Evolutionary conservation across 1,284 basidiomycete species (phyloP).

Genomic region (Ustanciosporium gigantosporum): DNA sequence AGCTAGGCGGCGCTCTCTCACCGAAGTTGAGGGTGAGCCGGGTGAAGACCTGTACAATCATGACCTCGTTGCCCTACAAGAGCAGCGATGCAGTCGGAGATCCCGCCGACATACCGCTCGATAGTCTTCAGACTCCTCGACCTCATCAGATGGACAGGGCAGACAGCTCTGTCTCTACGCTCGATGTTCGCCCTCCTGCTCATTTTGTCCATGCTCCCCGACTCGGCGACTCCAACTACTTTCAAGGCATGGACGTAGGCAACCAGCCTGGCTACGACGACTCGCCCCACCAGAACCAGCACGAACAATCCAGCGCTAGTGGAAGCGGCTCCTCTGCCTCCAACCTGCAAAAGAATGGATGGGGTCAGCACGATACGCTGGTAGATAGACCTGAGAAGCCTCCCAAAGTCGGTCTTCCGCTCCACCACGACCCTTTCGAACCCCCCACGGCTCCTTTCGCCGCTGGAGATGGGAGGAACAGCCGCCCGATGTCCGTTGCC

Average conservation of each 20-base stretch:
- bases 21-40: too few species aligned
- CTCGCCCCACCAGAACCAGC: not conserved
- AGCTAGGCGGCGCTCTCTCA: too few species aligned
- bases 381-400: slow-evolving; percentile 23
- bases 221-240: slow-evolving; percentile 32
- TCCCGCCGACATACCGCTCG: slow-evolving; percentile 37
- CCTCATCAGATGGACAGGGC: not conserved
- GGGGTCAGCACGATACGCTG: slow-evolving; percentile 28
- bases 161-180: slow-evolving; percentile 6
- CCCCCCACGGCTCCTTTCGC: slow-evolving; percentile 36
- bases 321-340: slow-evolving; percentile 9
- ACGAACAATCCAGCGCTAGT: slow-evolving; percentile 18
- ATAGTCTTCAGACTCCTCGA: slow-evolving; percentile 20
- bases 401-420: slow-evolving; percentile 17
- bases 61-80: slow-evolving; percentile 46
- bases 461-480: slow-evolving; percentile 9
- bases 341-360: slow-evolving; percentile 19
- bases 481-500: slow-evolving; percentile 31
- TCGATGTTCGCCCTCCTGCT: slow-evolving; percentile 22
- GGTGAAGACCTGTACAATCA: too few species aligned
- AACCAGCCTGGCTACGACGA: slow-evolving; percentile 16
- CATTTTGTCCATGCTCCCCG: slow-evolving; percentile 41
- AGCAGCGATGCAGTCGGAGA: slow-evolving; percentile 22
- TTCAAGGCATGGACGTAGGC: slow-evolving; percentile 33
- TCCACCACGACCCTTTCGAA: slow-evolving; percentile 13